phyloP scores from a whole-genome alignment of 257 asterid genomes.

The Cinchona pubescens region DNA sequence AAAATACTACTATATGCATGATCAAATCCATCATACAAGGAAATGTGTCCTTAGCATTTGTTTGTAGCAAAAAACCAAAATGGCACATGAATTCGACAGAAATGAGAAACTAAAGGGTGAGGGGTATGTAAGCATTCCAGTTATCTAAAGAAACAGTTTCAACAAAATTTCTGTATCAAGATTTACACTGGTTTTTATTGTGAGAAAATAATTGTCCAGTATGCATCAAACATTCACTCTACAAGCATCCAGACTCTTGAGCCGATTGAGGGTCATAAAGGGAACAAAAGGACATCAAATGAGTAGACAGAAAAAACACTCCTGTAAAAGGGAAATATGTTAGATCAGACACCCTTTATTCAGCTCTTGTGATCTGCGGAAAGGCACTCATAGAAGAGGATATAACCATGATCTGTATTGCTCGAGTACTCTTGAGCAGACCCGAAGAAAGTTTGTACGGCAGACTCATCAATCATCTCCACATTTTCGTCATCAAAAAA shows the following conservation, averaged over 20 bases:
- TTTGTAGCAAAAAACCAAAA: too few relatives aligned
- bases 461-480: slow-evolving; percentile 74
- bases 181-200: slow-evolving; percentile 27
- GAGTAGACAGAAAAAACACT: neutral
- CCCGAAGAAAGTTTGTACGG: slow-evolving; percentile 74
- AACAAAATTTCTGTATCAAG: slow-evolving; percentile 13
- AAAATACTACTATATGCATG: neutral
- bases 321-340: slow-evolving; percentile 1
- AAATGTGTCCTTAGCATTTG: neutral
- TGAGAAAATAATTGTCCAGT: slow-evolving; percentile 13
- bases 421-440: slow-evolving; percentile 76
- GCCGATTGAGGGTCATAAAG: neutral
- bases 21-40: neutral
- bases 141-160: neutral
- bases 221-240: slow-evolving; percentile 21
- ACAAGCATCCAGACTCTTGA: slow-evolving; percentile 9
- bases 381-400: slow-evolving; percentile 56
- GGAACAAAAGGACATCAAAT: neutral
- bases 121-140: neutral
- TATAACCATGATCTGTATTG: slow-evolving; percentile 76
- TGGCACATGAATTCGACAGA: neutral
- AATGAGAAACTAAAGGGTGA: neutral
- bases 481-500: slow-evolving; percentile 77
- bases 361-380: slow-evolving; percentile 18
- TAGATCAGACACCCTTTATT: neutral